phyloP scores from a whole-genome alignment of 129 eudicot species.

The Arctium minus region DNA sequence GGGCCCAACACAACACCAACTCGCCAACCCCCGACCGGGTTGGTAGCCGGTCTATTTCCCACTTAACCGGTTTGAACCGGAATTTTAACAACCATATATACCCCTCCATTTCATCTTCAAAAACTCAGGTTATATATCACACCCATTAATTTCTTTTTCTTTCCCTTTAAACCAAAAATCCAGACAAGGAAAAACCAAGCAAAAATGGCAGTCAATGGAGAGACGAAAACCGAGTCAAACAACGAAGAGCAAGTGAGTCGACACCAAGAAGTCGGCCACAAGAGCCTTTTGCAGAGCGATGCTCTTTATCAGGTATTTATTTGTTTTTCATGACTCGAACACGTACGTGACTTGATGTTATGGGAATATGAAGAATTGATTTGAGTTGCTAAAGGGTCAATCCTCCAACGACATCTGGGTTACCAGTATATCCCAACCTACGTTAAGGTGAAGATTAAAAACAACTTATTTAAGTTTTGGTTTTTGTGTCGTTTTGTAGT shows the following conservation, averaged over 20 bases:
- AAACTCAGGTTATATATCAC: constrained; percentile 21
- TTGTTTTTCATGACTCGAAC: not conserved
- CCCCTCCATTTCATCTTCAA: constrained; percentile 10
- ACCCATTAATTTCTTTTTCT: not conserved
- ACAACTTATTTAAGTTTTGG: not conserved
- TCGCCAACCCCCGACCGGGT: constrained; percentile 56
- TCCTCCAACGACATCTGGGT: not conserved
- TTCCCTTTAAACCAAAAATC: not conserved
- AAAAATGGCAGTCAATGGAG: constrained; percentile 43
- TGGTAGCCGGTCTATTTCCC: constrained; percentile 21
- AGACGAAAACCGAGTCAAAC: constrained; percentile 34
- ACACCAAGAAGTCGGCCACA: constrained; percentile 84
- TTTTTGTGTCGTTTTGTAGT: constrained; percentile 27
- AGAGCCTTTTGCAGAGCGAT: constrained; percentile 84
- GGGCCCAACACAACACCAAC: constrained; percentile 18
- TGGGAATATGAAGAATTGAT: not conserved
- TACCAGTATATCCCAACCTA: not conserved
- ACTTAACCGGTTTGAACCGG: constrained; percentile 37
- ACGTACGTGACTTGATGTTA: not conserved
- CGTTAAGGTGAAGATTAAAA: not conserved
- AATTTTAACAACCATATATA: constrained; percentile 31
- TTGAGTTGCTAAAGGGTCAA: not conserved
- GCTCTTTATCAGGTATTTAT: constrained; percentile 67
- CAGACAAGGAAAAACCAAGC: not conserved
- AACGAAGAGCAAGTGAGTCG: constrained; percentile 31